Conservation (phyloP, 495 filamentous ascomycete species). For the Ramalina peruviana region DNA sequence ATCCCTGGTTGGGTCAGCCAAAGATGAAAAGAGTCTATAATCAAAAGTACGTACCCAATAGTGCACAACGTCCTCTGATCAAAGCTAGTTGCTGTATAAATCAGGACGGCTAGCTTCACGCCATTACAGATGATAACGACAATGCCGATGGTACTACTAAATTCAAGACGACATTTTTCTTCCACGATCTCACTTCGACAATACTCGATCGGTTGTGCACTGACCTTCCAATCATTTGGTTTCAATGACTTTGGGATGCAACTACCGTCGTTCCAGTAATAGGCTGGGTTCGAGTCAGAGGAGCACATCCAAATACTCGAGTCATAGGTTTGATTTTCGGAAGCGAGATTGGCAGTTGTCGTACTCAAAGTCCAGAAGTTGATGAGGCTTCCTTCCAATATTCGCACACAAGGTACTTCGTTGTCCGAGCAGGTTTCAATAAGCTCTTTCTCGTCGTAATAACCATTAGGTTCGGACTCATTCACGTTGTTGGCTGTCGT, state of each 20-base stretch:
- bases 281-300: not conserved
- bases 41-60: slow-evolving; percentile 14
- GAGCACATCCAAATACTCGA: too few species aligned
- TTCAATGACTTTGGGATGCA: too few species aligned
- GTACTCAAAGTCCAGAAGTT: too few species aligned
- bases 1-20: too few species aligned
- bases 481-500: too few species aligned
- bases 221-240: too few species aligned
- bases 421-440: not conserved
- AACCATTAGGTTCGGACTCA: too few species aligned
- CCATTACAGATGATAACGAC: slow-evolving; percentile 26
- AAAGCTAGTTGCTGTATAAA: slow-evolving; percentile 14
- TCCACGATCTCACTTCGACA: slow-evolving; percentile 25
- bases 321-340: too few species aligned
- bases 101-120: slow-evolving; percentile 28
- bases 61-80: slow-evolving; percentile 29
- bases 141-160: slow-evolving; percentile 26
- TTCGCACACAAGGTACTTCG: not conserved
- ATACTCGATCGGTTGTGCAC: slow-evolving; percentile 16
- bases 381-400: too few species aligned
- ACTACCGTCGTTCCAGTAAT: not conserved
- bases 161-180: slow-evolving; percentile 31
- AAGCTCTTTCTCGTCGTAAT: not conserved
- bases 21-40: not conserved
- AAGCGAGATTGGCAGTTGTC: too few species aligned